phyloP scores from a whole-genome alignment of 2,329 filamentous ascomycete genomes.

The Magnaporthiopsis rhizophila region DNA sequence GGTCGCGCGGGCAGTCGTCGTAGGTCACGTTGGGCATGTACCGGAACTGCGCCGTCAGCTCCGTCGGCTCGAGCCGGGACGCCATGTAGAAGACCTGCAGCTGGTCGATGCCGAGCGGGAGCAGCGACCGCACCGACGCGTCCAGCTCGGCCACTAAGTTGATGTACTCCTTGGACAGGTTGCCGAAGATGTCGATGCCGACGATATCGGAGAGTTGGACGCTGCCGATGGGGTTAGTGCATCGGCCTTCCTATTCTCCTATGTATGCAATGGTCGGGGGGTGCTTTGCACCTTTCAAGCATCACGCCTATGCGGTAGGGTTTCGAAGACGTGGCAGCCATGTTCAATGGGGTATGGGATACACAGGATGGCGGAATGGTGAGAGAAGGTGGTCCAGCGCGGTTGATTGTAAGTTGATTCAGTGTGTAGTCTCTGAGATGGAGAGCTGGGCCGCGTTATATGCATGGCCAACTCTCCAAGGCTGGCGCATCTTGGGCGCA shows the following conservation, averaged over 20 bases:
- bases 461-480: not conserved
- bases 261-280: not conserved
- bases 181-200: constrained; percentile 30
- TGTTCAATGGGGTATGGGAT: not conserved
- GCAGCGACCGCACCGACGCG: not conserved
- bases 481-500: not conserved
- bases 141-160: constrained; percentile 11
- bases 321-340: not conserved
- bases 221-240: constrained; percentile 19
- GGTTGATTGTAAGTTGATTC: not conserved
- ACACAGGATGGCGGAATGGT: not conserved
- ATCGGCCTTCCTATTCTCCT: not conserved
- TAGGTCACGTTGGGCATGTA: constrained; percentile 30
- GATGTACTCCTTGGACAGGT: constrained; percentile 18
- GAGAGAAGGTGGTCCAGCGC: not conserved
- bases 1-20: constrained; percentile 29
- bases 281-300: not conserved
- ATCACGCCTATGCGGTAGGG: constrained; percentile 28
- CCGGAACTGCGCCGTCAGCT: constrained; percentile 22
- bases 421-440: not conserved
- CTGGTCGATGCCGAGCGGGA: constrained; percentile 10
- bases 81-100: constrained; percentile 31
- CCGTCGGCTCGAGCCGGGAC: constrained; percentile 22
- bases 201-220: constrained; percentile 31
- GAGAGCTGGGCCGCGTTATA: not conserved